Conservation (phyloP, 106 monocot species). For the Iris macrosiphon region DNA sequence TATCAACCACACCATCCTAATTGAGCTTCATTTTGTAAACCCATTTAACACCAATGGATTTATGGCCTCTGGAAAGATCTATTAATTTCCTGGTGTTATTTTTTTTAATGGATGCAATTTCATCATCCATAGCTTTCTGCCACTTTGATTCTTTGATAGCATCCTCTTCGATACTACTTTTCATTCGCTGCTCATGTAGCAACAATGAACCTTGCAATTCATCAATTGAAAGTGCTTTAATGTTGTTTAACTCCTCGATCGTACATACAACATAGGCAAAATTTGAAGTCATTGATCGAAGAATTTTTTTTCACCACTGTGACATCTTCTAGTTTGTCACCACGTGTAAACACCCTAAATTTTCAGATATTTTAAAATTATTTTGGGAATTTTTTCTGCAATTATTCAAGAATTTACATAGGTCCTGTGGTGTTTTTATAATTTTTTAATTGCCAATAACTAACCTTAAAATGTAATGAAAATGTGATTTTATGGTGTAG, state of each 20-base stretch:
- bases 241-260: not conserved
- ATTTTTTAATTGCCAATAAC: no score
- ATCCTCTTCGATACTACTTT: no score
- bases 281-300: not conserved
- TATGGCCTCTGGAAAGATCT: constrained; percentile 1
- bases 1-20: not conserved
- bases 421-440: no score
- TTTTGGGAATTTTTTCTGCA: no score
- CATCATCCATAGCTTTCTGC: not conserved
- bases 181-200: constrained; percentile 3
- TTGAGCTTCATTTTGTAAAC: constrained; percentile 1
- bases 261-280: not conserved
- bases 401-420: no score
- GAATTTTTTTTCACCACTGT: constrained; percentile 3
- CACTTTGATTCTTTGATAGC: no score
- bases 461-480: no score
- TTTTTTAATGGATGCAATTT: not conserved
- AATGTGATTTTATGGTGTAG: no score
- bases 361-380: no score
- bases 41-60: constrained; percentile 2
- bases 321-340: no score
- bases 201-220: not conserved
- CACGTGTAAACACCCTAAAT: no score
- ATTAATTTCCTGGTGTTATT: not conserved
- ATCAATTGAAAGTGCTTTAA: not conserved